A percentile compares a stretch with the other conserved stretches of the same genome.
Conservation (phyloP, 2,329 filamentous ascomycete species). For the Hymenoscyphus salicellus region DNA sequence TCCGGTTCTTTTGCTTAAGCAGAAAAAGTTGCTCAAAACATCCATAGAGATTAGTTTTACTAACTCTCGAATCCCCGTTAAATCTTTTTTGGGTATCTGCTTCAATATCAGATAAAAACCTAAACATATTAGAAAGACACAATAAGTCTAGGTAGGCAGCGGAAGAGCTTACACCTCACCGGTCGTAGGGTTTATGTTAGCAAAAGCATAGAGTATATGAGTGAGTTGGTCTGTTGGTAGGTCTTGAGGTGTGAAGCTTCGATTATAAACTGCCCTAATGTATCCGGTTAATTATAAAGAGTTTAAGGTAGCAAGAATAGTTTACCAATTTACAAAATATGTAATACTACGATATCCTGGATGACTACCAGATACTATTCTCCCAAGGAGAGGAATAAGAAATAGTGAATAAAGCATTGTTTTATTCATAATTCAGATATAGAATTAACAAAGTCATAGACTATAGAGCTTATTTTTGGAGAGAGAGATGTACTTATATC, state of each 20-base stretch:
- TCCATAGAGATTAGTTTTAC: conserved; percentile 79
- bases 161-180: neutral
- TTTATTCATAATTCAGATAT: no score
- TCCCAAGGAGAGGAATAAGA: no score
- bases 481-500: no score
- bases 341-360: neutral
- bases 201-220: no score
- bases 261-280: neutral
- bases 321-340: conserved; percentile 14
- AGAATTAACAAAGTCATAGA: no score
- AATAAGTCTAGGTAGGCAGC: neutral
- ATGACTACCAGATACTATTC: no score
- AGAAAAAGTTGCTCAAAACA: conserved; percentile 86
- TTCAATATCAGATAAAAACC: conserved; percentile 58
- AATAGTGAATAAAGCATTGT: no score
- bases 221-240: no score
- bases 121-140: conserved; percentile 12
- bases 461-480: no score
- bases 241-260: no score
- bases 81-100: conserved; percentile 58
- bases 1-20: conserved; percentile 75
- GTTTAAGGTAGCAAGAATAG: neutral
- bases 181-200: no score
- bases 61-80: conserved; percentile 63
- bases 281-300: neutral